Conservation (phyloP, 495 filamentous ascomycete species). For the Xylaria longipes region DNA sequence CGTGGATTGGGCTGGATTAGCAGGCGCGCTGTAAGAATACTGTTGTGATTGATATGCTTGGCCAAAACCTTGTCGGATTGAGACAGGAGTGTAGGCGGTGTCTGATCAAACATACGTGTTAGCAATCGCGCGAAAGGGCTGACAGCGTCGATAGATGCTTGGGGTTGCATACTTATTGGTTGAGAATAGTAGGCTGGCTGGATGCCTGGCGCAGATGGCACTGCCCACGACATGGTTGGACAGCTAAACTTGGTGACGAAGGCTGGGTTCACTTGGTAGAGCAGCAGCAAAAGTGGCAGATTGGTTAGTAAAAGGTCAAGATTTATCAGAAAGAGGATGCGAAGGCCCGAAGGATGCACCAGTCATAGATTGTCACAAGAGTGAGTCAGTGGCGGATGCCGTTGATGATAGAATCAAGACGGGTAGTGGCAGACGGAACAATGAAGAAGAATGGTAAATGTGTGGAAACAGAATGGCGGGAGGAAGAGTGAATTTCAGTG, state of each 20-base stretch:
- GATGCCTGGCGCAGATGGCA: constrained; percentile 41
- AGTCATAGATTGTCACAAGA: constrained; percentile 10
- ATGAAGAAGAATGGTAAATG: constrained; percentile 23
- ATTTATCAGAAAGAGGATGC: background rate
- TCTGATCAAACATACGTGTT: constrained; percentile 38
- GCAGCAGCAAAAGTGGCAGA: background rate
- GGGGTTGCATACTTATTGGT: constrained; percentile 34
- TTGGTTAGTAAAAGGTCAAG: constrained; percentile 28
- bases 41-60: constrained; percentile 45
- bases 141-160: background rate
- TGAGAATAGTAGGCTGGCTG: constrained; percentile 43
- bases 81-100: constrained; percentile 60
- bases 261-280: background rate
- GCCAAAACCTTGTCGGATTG: constrained; percentile 53
- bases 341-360: background rate
- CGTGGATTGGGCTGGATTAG: constrained; percentile 40
- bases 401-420: constrained; percentile 9
- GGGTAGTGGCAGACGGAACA: constrained; percentile 14
- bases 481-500: constrained; percentile 23
- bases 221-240: constrained; percentile 42
- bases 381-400: constrained; percentile 14
- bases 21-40: constrained; percentile 36
- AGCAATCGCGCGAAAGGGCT: constrained; percentile 24
- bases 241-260: background rate
- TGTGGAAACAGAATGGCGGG: constrained; percentile 24